Evolutionary conservation across 768 basidiomycete genomes (phyloP).

Genomic region (Pulveroboletus ravenelii): DNA sequence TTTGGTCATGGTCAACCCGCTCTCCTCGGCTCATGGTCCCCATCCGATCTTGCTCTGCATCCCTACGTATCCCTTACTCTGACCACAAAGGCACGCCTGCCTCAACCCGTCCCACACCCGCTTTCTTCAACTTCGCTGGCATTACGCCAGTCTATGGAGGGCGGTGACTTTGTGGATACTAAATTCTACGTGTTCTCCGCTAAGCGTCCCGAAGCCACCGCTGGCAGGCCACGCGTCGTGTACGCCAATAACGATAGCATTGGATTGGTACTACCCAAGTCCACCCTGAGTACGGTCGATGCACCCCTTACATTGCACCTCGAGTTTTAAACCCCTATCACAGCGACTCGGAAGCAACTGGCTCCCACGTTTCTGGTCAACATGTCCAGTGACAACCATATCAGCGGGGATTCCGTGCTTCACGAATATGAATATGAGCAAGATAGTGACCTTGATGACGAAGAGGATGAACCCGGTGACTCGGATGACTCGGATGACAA

Average conservation of each 20-base stretch:
- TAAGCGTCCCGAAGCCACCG: constrained; percentile 6
- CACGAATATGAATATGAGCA: constrained; percentile 27
- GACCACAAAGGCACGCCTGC: constrained; percentile 13
- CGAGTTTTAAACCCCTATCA: constrained; percentile 4
- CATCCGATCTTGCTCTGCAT: constrained; percentile 4
- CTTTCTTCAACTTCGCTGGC: constrained; percentile 16
- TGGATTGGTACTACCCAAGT: constrained; percentile 14
- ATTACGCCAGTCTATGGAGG: constrained; percentile 21
- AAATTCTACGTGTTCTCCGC: constrained; percentile 28
- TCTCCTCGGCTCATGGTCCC: constrained; percentile 23
- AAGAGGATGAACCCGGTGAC: constrained; percentile 4
- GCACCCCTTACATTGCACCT: neutral
- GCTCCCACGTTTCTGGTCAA: constrained; percentile 17
- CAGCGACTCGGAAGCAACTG: neutral
- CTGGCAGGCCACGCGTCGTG: constrained; percentile 21
- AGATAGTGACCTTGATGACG: constrained; percentile 30
- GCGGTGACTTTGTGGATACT: constrained; percentile 26
- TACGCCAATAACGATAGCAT: constrained; percentile 22
- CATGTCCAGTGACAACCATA: constrained; percentile 20
- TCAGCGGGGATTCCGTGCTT: constrained; percentile 17
- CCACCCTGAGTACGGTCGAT: constrained; percentile 6
- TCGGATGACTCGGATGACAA: neutral
- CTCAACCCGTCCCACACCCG: constrained; percentile 8
- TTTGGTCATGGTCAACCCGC: constrained; percentile 26
- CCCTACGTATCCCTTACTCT: constrained; percentile 23